phyloP scores from a whole-genome alignment of 2,329 filamentous ascomycete genomes.

The Ilyonectria sp. region DNA sequence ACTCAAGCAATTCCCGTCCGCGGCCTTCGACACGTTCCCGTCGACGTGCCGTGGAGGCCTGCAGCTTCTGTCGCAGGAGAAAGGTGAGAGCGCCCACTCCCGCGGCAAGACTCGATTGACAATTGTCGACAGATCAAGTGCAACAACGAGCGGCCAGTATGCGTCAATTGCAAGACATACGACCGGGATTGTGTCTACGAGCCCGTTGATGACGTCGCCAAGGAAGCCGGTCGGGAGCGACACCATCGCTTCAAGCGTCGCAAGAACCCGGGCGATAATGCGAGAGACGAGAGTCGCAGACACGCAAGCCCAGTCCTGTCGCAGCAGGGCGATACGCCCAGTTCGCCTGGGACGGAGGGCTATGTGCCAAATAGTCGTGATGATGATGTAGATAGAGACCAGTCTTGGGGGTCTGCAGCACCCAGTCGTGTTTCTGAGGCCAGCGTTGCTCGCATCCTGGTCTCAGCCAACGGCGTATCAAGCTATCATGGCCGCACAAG shows the following conservation, averaged over 20 bases:
- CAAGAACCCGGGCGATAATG: slow-evolving; percentile 3
- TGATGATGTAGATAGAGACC: slow-evolving; percentile 14
- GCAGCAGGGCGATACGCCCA: background rate
- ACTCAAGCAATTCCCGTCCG: background rate
- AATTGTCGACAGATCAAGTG: slow-evolving; percentile 63
- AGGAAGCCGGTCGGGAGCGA: slow-evolving; percentile 35
- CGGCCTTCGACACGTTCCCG: slow-evolving; percentile 33
- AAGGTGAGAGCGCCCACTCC: slow-evolving; percentile 41
- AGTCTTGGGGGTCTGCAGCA: slow-evolving; percentile 26
- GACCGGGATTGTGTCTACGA: slow-evolving; percentile 42
- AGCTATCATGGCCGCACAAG: slow-evolving; percentile 66
- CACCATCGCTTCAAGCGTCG: slow-evolving; percentile 36
- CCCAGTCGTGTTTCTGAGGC: slow-evolving; percentile 33
- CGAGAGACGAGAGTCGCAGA: background rate
- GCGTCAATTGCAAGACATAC: slow-evolving; percentile 38
- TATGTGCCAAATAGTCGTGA: slow-evolving; percentile 12
- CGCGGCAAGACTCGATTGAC: background rate
- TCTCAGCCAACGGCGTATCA: slow-evolving; percentile 56
- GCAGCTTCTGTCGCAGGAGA: slow-evolving; percentile 50
- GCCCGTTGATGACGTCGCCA: slow-evolving; percentile 43
- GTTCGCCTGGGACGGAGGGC: slow-evolving; percentile 9
- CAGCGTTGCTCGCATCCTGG: slow-evolving; percentile 54
- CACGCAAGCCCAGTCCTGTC: background rate
- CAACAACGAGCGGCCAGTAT: slow-evolving; percentile 47
- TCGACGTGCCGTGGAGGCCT: slow-evolving; percentile 49